Base-by-base conservation (phyloP, 208 protist species). In the Dictyostelium gargantuum region DNA sequence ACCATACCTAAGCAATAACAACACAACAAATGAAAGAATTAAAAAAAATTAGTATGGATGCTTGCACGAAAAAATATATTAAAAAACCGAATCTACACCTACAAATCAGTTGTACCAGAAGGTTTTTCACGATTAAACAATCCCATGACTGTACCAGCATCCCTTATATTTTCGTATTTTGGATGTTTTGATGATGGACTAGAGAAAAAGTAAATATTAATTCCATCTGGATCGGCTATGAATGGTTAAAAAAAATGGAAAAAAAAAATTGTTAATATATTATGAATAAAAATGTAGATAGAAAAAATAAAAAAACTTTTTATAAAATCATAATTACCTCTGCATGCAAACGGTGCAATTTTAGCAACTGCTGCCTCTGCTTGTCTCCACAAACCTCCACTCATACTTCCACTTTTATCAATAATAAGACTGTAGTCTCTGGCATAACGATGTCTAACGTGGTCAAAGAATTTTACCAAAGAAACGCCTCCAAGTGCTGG, bases 391-490 rank as follows among this genome's bases (percentile, higher is more conserved):
- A 77, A 35, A 40, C 38, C 42, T 6, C 82, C 82, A 23, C 35
- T 8, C 82, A 89, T 89, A 35, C n/a, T 48, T 1, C 82, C 82
- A 32, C 5, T 23, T 21, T 79, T 76, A 52, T 89, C 82, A 19
- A 89, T 79, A 17, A 89, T 79, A 9, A 89, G 29, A 1, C 68
- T 89, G 44, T 89, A 89, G n/a, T 89, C 82, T 70, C 82, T 61
- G 23, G 68, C 70, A 52, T 79, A 89, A 54, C 40, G 58, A 29
- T 77, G 3, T 68, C 29, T 76, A 13, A 89, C 70, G n/a, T 89
- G 50, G 6, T 63, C 46, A 79, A 89, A 89, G 70, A 89, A 89
- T 52, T 89, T 89, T 38, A 89, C 82, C 1, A 89, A 52, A n/a
- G 44, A 40, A 5, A 66, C 80, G 38, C 42, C 38, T 38, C 44